Evolutionary conservation across 441 rosid species (phyloP).

Genomic region (Metrosideros polymorpha): DNA sequence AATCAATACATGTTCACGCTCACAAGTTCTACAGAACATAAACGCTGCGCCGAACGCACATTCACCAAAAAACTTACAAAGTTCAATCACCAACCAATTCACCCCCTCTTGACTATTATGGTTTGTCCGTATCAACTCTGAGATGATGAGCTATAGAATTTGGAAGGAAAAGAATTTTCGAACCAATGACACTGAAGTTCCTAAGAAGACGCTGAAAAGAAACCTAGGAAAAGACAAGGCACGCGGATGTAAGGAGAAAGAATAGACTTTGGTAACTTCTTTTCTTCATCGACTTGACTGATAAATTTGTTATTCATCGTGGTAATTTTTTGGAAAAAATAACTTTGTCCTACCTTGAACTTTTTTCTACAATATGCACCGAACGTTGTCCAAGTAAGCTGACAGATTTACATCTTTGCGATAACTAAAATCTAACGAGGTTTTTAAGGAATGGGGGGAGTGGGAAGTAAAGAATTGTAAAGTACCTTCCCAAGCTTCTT

Average conservation of each 20-base stretch:
- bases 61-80: too few species aligned
- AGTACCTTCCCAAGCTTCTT: neutral
- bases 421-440: neutral
- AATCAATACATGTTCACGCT: neutral
- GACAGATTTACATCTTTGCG: neutral
- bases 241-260: neutral
- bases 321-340: neutral
- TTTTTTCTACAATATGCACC: neutral
- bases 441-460: neutral
- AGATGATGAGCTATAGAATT: neutral
- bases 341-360: neutral
- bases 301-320: neutral
- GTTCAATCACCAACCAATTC: neutral
- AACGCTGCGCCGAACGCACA: too few species aligned
- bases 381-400: neutral
- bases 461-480: neutral
- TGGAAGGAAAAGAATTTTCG: neutral
- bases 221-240: neutral
- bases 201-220: neutral
- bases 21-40: neutral
- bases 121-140: neutral
- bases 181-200: neutral
- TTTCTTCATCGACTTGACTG: neutral
- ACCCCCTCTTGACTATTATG: neutral
- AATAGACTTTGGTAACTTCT: neutral